Base-by-base conservation (phyloP, 768 basidiomycete genomes). In the Hypsizygus marmoreus region DNA sequence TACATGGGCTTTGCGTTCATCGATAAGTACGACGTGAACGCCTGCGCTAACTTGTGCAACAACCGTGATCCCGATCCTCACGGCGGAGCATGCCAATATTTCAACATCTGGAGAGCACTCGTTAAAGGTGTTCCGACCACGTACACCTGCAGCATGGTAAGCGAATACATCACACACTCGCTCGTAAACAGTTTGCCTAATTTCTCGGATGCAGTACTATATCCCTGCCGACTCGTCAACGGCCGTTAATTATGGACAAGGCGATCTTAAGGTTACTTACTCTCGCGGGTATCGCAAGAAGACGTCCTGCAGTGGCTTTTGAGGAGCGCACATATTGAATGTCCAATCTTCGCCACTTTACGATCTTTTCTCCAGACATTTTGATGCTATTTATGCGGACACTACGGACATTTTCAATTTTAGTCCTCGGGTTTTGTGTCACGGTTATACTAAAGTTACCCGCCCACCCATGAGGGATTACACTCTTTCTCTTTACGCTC, bases 91-190 rank as follows among this genome's bases (percentile, higher is more conserved):
- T 76, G 74, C 60, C 64, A 68, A 34, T 79, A 67, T 64, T 71
- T 76, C 64, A 76, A 77, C 50, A 76, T 77, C 60, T 76, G 75
- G 76, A 67, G 75, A 34, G 75, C 74, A 5, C 61, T 75, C 28
- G 69, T 75, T 2, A 55, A 68, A 39, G 73, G 70, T 6, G 48
- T 54, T 23, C 73, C 74, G 0, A 74, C 71, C 1, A 73, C 74
- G 0, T 76, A 76, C 56, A 71, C 71, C 37, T 76, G 74, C 65
- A 71, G 71, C 53, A 69, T 75, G 70, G 74, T 75, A 49, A 25
- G 69, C 56, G 9, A 12, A 22, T 25, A 25, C 19, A 22, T 17
- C 19, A 23, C 34, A 8, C 1, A 25, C 20, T 23, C 17, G 16
- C 6, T 30, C 17, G 16, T 12, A 23, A 28, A 8, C 25, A 25